Evolutionary conservation across 768 basidiomycete species (phyloP).

Genomic region (Boletus huronensis): DNA sequence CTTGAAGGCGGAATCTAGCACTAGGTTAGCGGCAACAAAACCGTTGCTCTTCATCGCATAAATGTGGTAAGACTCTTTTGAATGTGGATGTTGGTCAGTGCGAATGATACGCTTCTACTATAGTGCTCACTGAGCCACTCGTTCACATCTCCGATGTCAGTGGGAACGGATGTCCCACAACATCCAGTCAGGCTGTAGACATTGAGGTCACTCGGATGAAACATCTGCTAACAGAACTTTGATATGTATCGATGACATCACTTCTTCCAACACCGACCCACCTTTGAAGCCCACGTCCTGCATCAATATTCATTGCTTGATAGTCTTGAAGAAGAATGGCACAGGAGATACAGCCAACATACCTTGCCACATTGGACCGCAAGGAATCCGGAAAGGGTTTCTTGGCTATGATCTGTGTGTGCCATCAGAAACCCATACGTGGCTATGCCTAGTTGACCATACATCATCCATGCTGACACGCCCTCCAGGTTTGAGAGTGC

Average conservation of each 20-base stretch:
- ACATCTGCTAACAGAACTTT: slow-evolving; percentile 31
- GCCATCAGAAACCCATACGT: background rate
- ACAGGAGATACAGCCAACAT: slow-evolving; percentile 47
- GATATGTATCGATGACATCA: background rate
- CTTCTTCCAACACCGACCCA: slow-evolving; percentile 9
- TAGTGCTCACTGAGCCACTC: slow-evolving; percentile 41
- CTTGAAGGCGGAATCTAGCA: slow-evolving; percentile 19
- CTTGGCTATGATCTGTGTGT: slow-evolving; percentile 44
- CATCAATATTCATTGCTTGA: slow-evolving; percentile 33
- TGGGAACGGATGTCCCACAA: slow-evolving; percentile 2
- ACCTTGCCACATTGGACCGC: slow-evolving; percentile 37
- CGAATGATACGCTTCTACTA: background rate
- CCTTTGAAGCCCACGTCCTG: slow-evolving; percentile 41
- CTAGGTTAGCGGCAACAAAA: background rate
- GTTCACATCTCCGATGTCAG: slow-evolving; percentile 36
- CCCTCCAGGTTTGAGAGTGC: slow-evolving; percentile 56
- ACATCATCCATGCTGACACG: slow-evolving; percentile 53
- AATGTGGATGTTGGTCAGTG: background rate
- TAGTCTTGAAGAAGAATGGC: slow-evolving; percentile 42
- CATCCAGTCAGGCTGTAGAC: slow-evolving; percentile 28
- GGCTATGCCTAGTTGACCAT: slow-evolving; percentile 5
- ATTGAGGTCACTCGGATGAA: slow-evolving; percentile 41
- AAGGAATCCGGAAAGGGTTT: slow-evolving; percentile 42
- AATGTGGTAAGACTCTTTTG: background rate
- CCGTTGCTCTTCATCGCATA: background rate